Evolutionary conservation across 306 rosid species (phyloP).

Genomic region (Lithocarpus polystachyus): DNA sequence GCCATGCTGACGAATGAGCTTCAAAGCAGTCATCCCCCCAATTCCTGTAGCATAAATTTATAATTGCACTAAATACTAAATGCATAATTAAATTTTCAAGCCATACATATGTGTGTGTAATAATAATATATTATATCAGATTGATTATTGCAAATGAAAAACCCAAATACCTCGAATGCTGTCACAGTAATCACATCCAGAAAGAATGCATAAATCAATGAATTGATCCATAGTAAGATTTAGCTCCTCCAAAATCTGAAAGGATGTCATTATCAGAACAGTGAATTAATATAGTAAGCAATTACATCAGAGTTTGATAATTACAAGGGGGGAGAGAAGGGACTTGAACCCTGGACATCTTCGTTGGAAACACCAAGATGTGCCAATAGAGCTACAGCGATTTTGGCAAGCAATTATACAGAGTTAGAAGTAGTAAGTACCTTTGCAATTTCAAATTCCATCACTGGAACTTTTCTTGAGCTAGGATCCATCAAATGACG

Average conservation of each 20-base stretch:
- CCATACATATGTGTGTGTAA: background rate
- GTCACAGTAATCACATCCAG: slow-evolving; percentile 94
- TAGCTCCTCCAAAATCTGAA: slow-evolving; percentile 87
- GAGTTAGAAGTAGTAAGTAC: slow-evolving; percentile 37
- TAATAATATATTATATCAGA: background rate
- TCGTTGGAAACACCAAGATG: too few species aligned
- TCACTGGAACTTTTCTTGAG: slow-evolving; percentile 92
- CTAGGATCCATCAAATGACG: slow-evolving; percentile 99
- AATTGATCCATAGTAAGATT: slow-evolving; percentile 87
- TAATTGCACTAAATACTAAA: slow-evolving; percentile 5
- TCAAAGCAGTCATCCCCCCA: slow-evolving; percentile 92
- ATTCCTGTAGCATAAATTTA: slow-evolving; percentile 59
- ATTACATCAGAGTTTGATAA: background rate
- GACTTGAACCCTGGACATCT: too few species aligned
- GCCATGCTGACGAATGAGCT: slow-evolving; percentile 93
- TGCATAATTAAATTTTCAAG: slow-evolving; percentile 19
- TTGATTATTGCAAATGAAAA: background rate
- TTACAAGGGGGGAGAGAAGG: too few species aligned
- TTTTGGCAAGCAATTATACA: background rate
- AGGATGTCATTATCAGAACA: slow-evolving; percentile 24
- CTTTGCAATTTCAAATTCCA: slow-evolving; percentile 94
- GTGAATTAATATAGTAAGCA: slow-evolving; percentile 12
- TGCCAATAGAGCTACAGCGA: too few species aligned
- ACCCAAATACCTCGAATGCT: slow-evolving; percentile 75
- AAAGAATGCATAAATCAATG: slow-evolving; percentile 93